Base-by-base conservation (phyloP, 768 basidiomycete species). In the Tulasnella sp. region DNA sequence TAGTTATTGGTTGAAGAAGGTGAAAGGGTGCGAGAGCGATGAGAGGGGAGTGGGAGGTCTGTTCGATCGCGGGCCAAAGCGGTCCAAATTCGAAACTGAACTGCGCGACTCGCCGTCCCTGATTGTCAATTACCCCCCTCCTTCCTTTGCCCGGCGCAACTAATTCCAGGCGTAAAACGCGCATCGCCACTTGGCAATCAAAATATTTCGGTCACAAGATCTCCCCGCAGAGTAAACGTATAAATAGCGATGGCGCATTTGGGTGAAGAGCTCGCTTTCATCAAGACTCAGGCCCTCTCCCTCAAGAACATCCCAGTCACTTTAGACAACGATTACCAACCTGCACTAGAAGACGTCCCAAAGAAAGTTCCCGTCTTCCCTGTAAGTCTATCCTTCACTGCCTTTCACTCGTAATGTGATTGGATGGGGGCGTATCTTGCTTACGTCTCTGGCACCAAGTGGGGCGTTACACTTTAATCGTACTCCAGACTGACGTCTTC, bases 311-410 rank as follows among this genome's bases (percentile, higher is more conserved):
- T 93, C 83, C 91, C 91, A 35, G 87, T 94, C 77, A 86, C 85
- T 4, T 94, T 90, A 82, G 83, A 86, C 51, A 89, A 94, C 84
- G 91, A 93, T 84, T 94, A 92, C 84, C 91, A 92, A 83, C 91
- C 93, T 74, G 90, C 91, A 0, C 88, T 89, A 0, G 85, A 89
- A 75, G 86, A 90, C 79, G 89, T 88, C 16, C 87, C 94, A 77
- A 92, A 87, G 84, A 90, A 86, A 80, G 86, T 94, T n/a, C 89
- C 91, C 15, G 84, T 92, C 37, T 85, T 94, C 77, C 90, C 89
- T 71, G 93, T 93, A 78, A 77, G 81, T 79, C 32, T 40, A 20
- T 26, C 5, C n/a, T 26, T 20, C 40, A 23, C 35, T 77, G 26
- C 3, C n/a, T 57, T 57, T n/a, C 51, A 51, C n/a, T 39, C 39